These are phyloP conservation scores for Dioscorea cayenensis DNA, from an alignment of 116 monocot species.

Conservation along the genomic window DNA sequence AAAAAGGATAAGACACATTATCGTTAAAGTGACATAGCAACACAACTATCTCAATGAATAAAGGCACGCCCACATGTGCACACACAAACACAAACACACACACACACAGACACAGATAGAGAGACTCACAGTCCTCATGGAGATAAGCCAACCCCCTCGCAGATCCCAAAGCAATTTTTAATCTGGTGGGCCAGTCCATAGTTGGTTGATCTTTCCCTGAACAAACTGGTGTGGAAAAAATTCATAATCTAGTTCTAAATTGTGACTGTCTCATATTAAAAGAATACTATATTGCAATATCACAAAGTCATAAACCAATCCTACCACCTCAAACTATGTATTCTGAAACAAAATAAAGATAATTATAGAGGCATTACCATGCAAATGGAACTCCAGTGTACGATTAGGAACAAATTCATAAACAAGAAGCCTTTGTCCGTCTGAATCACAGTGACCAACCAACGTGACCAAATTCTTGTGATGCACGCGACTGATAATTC, in stretches of 20 bases:
- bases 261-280: too few species aligned
- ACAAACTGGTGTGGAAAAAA: background rate
- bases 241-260: too few species aligned
- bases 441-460: conserved; percentile 72
- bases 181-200: conserved; percentile 48
- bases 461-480: conserved; percentile 76
- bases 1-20: background rate
- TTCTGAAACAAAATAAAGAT: background rate
- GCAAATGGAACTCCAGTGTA: conserved; percentile 79
- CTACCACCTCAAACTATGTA: too few species aligned
- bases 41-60: too few species aligned
- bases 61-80: too few species aligned
- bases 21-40: background rate
- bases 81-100: too few species aligned
- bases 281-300: too few species aligned
- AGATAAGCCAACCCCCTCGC: conserved; percentile 33
- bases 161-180: conserved; percentile 57
- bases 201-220: conserved; percentile 38
- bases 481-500: conserved; percentile 81
- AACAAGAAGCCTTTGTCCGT: conserved; percentile 53
- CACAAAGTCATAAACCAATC: too few species aligned
- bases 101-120: too few species aligned
- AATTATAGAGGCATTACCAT: conserved; percentile 44
- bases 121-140: too few species aligned
- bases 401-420: conserved; percentile 85